Conservation (phyloP, 1,139 yeast species). For the Suhomyces wounanorum region DNA sequence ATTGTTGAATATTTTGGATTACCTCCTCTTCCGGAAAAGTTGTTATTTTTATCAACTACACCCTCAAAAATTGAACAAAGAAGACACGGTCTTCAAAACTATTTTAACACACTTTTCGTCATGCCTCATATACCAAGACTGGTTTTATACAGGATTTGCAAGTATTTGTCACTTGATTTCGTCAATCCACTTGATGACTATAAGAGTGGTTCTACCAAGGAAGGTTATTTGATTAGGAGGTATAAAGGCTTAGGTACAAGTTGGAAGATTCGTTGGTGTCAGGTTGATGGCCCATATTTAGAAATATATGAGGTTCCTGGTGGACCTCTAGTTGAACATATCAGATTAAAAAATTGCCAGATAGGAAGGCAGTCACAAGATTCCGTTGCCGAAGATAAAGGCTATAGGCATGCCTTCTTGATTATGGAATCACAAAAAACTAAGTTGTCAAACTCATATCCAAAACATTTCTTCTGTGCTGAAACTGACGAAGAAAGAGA, state of each 20-base stretch:
- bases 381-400: slow-evolving; percentile 65
- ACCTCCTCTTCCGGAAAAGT: slow-evolving; percentile 63
- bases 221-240: slow-evolving; percentile 69
- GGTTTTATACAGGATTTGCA: slow-evolving; percentile 57
- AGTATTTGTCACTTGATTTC: slow-evolving; percentile 68
- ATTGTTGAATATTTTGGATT: slow-evolving; percentile 58
- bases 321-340: slow-evolving; percentile 58
- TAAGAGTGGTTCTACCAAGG: slow-evolving; percentile 58
- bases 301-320: slow-evolving; percentile 64
- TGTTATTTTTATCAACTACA: slow-evolving; percentile 54
- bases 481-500: slow-evolving; percentile 82
- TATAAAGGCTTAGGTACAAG: slow-evolving; percentile 56
- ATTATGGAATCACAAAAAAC: slow-evolving; percentile 65
- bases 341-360: slow-evolving; percentile 58
- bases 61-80: slow-evolving; percentile 71
- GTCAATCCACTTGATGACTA: slow-evolving; percentile 64
- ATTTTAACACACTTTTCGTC: slow-evolving; percentile 59
- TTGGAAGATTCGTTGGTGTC: slow-evolving; percentile 80
- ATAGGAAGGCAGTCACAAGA: slow-evolving; percentile 67
- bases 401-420: slow-evolving; percentile 76
- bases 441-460: slow-evolving; percentile 51
- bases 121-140: slow-evolving; percentile 63
- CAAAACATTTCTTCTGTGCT: slow-evolving; percentile 76
- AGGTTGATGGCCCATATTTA: slow-evolving; percentile 63
- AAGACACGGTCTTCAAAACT: slow-evolving; percentile 55